Percentiles rank a stretch among this genome's conserved stretches.
Conservation (phyloP, 2,329 filamentous ascomycete genomes). For the Volutella citrinella region DNA sequence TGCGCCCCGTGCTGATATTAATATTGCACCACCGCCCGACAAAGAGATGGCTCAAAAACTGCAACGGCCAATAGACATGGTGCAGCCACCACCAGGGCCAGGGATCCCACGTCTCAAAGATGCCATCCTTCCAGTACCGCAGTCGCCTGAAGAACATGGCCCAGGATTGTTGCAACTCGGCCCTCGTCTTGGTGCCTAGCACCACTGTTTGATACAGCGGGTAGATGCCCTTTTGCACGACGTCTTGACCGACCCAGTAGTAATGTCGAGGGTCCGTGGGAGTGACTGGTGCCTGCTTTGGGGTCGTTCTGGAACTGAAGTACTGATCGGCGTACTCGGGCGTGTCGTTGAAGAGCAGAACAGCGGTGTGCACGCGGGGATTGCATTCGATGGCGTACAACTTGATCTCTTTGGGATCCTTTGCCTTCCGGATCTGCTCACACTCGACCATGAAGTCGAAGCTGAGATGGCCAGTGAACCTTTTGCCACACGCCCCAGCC, state of each 20-base stretch:
- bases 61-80: constrained; percentile 53
- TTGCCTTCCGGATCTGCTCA: constrained; percentile 8
- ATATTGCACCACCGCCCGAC: constrained; percentile 58
- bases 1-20: constrained; percentile 61
- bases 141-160: constrained; percentile 34
- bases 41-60: constrained; percentile 45
- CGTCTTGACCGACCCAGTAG: constrained; percentile 69
- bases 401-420: constrained; percentile 22
- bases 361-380: constrained; percentile 65
- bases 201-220: constrained; percentile 36
- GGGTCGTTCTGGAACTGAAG: constrained; percentile 35
- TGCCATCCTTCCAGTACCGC: constrained; percentile 52
- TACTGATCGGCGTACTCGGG: constrained; percentile 51
- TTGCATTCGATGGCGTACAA: constrained; percentile 72
- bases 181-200: constrained; percentile 15
- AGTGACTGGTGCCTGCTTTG: no score
- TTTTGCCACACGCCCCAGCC: constrained; percentile 44
- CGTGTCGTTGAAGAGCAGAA: constrained; percentile 54
- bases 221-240: constrained; percentile 49
- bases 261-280: constrained; percentile 27
- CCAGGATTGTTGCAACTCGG: constrained; percentile 21
- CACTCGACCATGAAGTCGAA: constrained; percentile 63
- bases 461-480: constrained; percentile 67
- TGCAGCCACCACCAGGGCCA: constrained; percentile 55
- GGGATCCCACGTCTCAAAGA: constrained; percentile 53